phyloP scores from a whole-genome alignment of 2,329 filamentous ascomycete species.

The Trichophyton schoenleinii region DNA sequence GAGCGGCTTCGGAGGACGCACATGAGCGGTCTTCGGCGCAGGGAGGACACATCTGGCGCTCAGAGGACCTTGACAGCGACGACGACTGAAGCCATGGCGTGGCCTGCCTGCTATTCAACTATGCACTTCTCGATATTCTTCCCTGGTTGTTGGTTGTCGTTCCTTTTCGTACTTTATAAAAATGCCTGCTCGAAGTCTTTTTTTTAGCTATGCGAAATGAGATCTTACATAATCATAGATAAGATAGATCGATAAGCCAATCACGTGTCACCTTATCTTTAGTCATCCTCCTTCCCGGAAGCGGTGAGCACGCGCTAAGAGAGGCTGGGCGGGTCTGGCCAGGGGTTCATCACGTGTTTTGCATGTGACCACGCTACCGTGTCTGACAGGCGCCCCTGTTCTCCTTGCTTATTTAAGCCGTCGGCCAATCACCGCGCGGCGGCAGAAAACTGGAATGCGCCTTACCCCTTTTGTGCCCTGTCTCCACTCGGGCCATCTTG shows the following conservation, averaged over 20 bases:
- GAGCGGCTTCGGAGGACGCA: background rate
- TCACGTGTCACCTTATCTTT: background rate
- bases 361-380: background rate
- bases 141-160: background rate
- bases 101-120: background rate
- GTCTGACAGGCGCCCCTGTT: background rate
- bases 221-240: background rate
- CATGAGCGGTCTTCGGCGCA: background rate
- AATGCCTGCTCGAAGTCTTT: background rate
- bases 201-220: background rate
- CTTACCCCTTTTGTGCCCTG: background rate
- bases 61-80: background rate
- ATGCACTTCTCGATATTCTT: background rate
- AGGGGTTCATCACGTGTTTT: background rate
- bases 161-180: background rate
- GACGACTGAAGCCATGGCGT: background rate
- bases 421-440: background rate
- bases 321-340: background rate
- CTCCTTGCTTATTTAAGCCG: background rate
- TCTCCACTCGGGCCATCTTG: background rate
- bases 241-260: conserved; percentile 1
- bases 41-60: background rate
- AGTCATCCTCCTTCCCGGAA: background rate
- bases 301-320: background rate
- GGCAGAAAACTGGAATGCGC: background rate